Conservation (phyloP, 1,284 basidiomycete genomes). For the Puccinia horiana region DNA sequence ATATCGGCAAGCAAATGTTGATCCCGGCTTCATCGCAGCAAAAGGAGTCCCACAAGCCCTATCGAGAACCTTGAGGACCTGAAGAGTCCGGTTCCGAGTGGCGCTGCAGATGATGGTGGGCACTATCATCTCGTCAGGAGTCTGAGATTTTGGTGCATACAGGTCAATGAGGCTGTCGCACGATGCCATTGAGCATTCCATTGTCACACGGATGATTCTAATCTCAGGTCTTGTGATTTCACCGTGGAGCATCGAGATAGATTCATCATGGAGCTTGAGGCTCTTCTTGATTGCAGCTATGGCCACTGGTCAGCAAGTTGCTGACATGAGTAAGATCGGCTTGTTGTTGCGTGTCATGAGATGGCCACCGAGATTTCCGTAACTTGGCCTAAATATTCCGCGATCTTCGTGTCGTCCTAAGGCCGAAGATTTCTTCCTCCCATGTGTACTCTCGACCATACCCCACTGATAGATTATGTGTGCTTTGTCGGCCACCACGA, state of each 20-base stretch:
- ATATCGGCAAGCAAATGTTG: background rate
- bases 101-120: background rate
- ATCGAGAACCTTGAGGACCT: background rate
- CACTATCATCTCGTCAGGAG: background rate
- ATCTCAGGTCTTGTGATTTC: background rate
- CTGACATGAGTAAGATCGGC: constrained; percentile 16
- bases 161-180: background rate
- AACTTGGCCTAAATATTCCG: background rate
- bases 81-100: background rate
- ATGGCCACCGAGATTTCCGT: constrained; percentile 1
- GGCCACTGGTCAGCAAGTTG: constrained; percentile 3
- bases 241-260: background rate
- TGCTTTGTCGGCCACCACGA: background rate
- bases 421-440: background rate
- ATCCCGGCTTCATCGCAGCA: background rate
- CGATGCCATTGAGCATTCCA: background rate
- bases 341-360: background rate
- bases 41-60: background rate
- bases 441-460: background rate
- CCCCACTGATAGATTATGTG: background rate
- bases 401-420: background rate
- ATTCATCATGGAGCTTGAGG: background rate
- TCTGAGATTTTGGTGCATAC: background rate
- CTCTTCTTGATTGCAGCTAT: constrained; percentile 15
- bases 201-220: background rate